Percentiles rank a stretch among this genome's conserved stretches.
These are phyloP conservation scores for Drechslera avenae DNA, from an alignment of 2,329 filamentous ascomycete genomes.

Conservation along the genomic window DNA sequence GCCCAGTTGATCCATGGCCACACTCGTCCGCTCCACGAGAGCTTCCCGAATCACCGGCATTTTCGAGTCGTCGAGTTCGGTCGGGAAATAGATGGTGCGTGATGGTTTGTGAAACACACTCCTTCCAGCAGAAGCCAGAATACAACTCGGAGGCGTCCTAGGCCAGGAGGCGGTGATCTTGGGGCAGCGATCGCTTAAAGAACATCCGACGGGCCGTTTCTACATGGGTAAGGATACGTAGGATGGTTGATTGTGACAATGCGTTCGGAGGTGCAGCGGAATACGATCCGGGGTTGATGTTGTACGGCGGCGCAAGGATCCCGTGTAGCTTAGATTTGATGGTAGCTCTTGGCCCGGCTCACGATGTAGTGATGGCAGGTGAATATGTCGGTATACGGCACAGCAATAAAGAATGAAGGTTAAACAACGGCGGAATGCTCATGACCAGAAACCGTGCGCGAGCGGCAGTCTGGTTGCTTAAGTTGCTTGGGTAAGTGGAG, in stretches of 20 bases:
- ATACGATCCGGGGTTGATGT: conserved; percentile 28
- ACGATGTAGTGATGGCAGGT: conserved; percentile 15
- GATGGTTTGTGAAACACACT: conserved; percentile 35
- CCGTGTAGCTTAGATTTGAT: conserved; percentile 30
- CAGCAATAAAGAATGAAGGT: conserved; percentile 9
- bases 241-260: conserved; percentile 34
- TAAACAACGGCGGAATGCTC: conserved; percentile 9
- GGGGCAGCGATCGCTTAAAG: conserved; percentile 29
- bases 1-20: conserved; percentile 38
- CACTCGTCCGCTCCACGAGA: conserved; percentile 34
- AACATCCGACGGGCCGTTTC: conserved; percentile 27
- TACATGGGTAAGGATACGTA: conserved; percentile 41
- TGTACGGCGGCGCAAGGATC: conserved; percentile 26
- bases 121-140: conserved; percentile 44
- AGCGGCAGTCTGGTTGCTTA: conserved; percentile 40
- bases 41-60: conserved; percentile 45
- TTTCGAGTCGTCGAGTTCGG: conserved; percentile 19
- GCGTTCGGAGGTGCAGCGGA: conserved; percentile 38
- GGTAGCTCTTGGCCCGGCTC: conserved; percentile 27
- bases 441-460: conserved; percentile 35
- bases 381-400: conserved; percentile 11
- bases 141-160: conserved; percentile 26
- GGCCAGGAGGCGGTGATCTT: conserved; percentile 15
- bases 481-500: conserved; percentile 38
- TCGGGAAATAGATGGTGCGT: conserved; percentile 15